A percentile compares a stretch with the other conserved stretches of the same genome.
Evolutionary conservation across 2,329 filamentous ascomycete species (phyloP).

Genomic region (Botryotinia globosa): DNA sequence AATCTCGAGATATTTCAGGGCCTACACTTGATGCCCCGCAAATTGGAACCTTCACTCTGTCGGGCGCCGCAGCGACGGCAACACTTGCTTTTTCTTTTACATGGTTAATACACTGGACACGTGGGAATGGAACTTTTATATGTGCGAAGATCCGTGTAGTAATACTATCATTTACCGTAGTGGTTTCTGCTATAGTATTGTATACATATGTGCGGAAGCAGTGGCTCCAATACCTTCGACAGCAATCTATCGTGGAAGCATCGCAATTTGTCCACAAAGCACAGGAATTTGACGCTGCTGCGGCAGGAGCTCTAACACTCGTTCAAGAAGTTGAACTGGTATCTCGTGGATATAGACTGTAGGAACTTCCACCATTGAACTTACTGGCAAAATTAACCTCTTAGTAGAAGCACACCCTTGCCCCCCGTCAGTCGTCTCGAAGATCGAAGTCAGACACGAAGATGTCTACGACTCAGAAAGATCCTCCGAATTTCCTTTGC

Average conservation of each 20-base stretch:
- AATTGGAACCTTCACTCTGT: constrained; percentile 52
- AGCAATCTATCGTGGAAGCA: constrained; percentile 69
- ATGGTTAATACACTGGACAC: constrained; percentile 70
- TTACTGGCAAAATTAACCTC: constrained; percentile 22
- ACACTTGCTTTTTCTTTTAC: constrained; percentile 53
- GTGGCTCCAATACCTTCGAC: constrained; percentile 75
- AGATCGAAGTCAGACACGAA: constrained; percentile 72
- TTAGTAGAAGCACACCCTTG: constrained; percentile 72
- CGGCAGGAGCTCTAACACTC: constrained; percentile 71
- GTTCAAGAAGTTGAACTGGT: constrained; percentile 96
- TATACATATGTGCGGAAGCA: constrained; percentile 75
- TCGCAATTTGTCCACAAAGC: constrained; percentile 68
- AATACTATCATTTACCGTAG: constrained; percentile 46
- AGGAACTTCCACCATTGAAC: constrained; percentile 39
- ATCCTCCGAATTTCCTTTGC: constrained; percentile 69
- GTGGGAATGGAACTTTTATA: constrained; percentile 49
- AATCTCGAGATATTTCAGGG: constrained; percentile 27
- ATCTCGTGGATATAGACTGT: constrained; percentile 84
- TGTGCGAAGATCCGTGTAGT: constrained; percentile 56
- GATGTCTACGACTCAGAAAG: constrained; percentile 76
- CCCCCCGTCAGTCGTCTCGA: constrained; percentile 92
- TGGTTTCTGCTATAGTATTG: constrained; percentile 54
- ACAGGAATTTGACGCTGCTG: constrained; percentile 77
- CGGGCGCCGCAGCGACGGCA: constrained; percentile 64
- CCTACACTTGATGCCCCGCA: constrained; percentile 29